A percentile compares a stretch with the other conserved stretches of the same genome.
phyloP scores from a whole-genome alignment of 768 basidiomycete species.

The Lactarius evosmus region DNA sequence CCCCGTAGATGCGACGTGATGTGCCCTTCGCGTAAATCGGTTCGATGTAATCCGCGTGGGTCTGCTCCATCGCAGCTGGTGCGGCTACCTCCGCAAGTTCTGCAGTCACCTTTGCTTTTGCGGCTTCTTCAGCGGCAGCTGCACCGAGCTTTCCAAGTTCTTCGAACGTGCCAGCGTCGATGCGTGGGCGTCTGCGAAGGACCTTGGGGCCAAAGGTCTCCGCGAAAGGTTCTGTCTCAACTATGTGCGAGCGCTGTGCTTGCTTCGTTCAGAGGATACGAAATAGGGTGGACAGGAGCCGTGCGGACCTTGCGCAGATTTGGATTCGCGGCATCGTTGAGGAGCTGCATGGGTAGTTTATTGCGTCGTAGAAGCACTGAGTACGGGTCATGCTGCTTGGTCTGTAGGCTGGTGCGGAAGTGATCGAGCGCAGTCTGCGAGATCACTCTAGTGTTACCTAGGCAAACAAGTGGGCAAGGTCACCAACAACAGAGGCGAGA shows the following conservation, averaged over 20 bases:
- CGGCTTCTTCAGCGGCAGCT: slow-evolving; percentile 54
- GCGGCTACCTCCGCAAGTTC: slow-evolving; percentile 48
- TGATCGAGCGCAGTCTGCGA: slow-evolving; percentile 95
- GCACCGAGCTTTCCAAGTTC: slow-evolving; percentile 72
- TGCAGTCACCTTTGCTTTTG: slow-evolving; percentile 38
- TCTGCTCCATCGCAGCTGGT: slow-evolving; percentile 45
- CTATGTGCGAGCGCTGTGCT: slow-evolving; percentile 79
- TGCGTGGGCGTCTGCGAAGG: slow-evolving; percentile 82
- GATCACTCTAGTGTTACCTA: slow-evolving; percentile 98
- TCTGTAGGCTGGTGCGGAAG: slow-evolving; percentile 83
- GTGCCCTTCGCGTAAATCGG: slow-evolving; percentile 96
- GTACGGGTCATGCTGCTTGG: slow-evolving; percentile 91
- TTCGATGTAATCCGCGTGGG: slow-evolving; percentile 78
- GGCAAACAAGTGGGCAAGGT: slow-evolving; percentile 9
- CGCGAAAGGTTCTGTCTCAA: slow-evolving; percentile 91
- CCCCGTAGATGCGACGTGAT: slow-evolving; percentile 92
- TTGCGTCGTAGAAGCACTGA: slow-evolving; percentile 91
- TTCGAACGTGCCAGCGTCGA: slow-evolving; percentile 89
- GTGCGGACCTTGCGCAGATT: slow-evolving; percentile 65
- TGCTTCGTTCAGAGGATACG: not conserved
- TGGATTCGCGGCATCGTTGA: slow-evolving; percentile 86
- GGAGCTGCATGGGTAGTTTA: slow-evolving; percentile 94
- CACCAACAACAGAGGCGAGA: not conserved
- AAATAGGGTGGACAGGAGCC: not conserved
- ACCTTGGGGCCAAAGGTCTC: slow-evolving; percentile 97